Evolutionary conservation across 768 basidiomycete species (phyloP), one percentile per base, ranked within the genome.

Genomic region (Serendipita vermifera): DNA sequence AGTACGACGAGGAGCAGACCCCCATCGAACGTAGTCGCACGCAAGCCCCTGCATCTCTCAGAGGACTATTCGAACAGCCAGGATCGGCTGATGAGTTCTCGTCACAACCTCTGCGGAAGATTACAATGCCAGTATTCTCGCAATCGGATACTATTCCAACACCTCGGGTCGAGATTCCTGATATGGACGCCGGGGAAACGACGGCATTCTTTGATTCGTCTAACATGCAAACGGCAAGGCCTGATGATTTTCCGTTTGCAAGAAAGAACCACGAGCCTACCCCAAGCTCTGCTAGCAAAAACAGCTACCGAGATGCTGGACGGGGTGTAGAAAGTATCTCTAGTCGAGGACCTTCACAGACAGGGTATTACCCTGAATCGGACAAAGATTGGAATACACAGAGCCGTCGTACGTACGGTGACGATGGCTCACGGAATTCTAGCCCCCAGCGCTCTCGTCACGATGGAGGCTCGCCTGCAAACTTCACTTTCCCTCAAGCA

Each of bases 401-500:
- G 20, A 43, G 24, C 24, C 14, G 41, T 43, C 41, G 41, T 11
- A 43, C 2, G 14, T 9, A 15, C 2, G 20, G 20, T 22, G 17
- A 59, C 11, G 24, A 59, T 60, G 33, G 51, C 58, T 38, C 29
- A 31, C 3, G 1, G 13, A 17, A 17, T 57, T 15, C 22, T 51
- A n/a, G 20, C 33, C 32, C 2, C 17, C n/a, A 51, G 56, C 41
- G 15, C 5, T 31, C 39, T 40, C 46, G 57, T 41, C 61, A 59
- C 20, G 64, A 43, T 38, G 60, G 62, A 6, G 59, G 66, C 6
- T 61, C 67, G 15, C 64, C 66, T 5, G 59, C 61, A 29, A 71
- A 63, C 57, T 73, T 70, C 61, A 70, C 67, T 26, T 75, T 71
- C 60, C 73, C 70, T 38, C 64, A 67, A 22, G 20, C 41, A 13